Evolutionary conservation across 441 rosid species (phyloP).

Genomic region (Kokia cookei): DNA sequence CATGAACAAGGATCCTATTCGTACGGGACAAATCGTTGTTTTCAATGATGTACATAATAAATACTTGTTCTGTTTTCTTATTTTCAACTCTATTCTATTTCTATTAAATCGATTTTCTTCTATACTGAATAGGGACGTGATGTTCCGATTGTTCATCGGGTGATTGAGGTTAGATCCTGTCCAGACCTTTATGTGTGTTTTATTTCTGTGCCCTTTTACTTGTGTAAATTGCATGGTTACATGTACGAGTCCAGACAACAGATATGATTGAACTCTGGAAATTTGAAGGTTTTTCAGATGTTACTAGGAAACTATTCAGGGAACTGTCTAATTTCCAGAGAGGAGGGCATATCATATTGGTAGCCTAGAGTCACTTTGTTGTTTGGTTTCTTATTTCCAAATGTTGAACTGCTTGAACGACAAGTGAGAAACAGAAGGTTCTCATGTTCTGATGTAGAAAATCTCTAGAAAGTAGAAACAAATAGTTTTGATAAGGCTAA

Average conservation of each 20-base stretch:
- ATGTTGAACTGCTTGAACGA: neutral
- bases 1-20: slow-evolving; percentile 74
- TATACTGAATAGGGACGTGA: slow-evolving; percentile 42
- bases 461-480: neutral
- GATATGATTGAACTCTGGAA: neutral
- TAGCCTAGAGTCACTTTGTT: neutral
- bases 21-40: slow-evolving; percentile 82
- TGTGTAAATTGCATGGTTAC: neutral
- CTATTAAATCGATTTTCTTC: slow-evolving; percentile 9
- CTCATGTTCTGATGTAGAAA: neutral
- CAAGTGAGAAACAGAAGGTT: neutral
- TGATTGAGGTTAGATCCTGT: slow-evolving; percentile 47
- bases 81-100: neutral
- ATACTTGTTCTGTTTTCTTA: neutral
- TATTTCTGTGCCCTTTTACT: neutral
- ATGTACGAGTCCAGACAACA: neutral
- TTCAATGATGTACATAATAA: slow-evolving; percentile 56
- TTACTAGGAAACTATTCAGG: neutral
- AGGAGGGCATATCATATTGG: neutral
- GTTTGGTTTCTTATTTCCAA: neutral
- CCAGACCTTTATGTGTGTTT: neutral
- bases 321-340: neutral
- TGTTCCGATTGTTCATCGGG: slow-evolving; percentile 88
- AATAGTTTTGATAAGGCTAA: neutral
- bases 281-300: neutral